Conservation (phyloP, 768 basidiomycete species). For the Lactarius pseudohatsudake region DNA sequence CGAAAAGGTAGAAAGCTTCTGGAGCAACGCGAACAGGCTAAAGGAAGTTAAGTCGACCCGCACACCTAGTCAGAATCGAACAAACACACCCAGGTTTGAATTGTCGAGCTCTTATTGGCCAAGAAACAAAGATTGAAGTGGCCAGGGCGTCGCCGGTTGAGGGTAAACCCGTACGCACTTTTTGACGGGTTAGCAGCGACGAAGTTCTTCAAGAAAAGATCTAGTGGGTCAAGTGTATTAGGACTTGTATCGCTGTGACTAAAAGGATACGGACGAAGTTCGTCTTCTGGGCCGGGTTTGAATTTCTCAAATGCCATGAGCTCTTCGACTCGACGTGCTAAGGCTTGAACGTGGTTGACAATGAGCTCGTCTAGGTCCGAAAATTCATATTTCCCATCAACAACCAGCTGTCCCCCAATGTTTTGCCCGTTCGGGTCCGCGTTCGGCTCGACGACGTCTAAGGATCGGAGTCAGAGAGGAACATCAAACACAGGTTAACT, state of each 20-base stretch:
- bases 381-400: conserved; percentile 79
- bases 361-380: conserved; percentile 95
- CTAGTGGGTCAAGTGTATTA: conserved; percentile 41
- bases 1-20: conserved; percentile 86
- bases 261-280: conserved; percentile 70
- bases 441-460: conserved; percentile 68
- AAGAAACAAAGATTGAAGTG: conserved; percentile 94
- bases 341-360: conserved; percentile 94
- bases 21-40: conserved; percentile 87
- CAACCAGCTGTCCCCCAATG: conserved; percentile 61
- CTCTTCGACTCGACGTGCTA: conserved; percentile 91
- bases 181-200: conserved; percentile 91
- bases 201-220: conserved; percentile 84
- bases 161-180: conserved; percentile 93
- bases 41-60: conserved; percentile 3
- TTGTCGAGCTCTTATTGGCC: conserved; percentile 84
- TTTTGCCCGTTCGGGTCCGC: conserved; percentile 69
- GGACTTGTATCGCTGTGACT: conserved; percentile 6
- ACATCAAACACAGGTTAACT: not conserved
- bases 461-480: conserved; percentile 6
- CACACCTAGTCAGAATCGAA: not conserved
- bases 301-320: conserved; percentile 95
- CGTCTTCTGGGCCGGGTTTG: conserved; percentile 83
- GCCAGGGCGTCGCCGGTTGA: conserved; percentile 87
- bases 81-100: conserved; percentile 83